Percentiles rank a stretch among this genome's conserved stretches.
Conservation (phyloP, 2,329 filamentous ascomycete genomes). For the Trichoderma atroviride region DNA sequence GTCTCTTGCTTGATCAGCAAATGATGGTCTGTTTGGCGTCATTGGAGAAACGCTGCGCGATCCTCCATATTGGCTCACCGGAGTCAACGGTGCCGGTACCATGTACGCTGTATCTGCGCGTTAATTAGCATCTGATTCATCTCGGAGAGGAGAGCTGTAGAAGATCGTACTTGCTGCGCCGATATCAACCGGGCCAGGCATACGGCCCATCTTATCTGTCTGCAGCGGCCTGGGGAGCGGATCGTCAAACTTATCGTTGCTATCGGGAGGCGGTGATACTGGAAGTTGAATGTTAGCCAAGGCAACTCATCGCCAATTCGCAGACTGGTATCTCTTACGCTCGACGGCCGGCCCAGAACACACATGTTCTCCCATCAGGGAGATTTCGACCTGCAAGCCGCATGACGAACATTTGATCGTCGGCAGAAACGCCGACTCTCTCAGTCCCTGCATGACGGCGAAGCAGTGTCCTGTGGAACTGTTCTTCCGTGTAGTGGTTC, state of each 20-base stretch:
- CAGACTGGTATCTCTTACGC: slow-evolving; percentile 41
- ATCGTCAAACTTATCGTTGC: slow-evolving; percentile 35
- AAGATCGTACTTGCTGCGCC: slow-evolving; percentile 53
- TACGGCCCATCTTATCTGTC: slow-evolving; percentile 44
- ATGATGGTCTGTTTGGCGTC: slow-evolving; percentile 53
- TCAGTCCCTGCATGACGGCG: slow-evolving; percentile 52
- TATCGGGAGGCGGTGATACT: slow-evolving; percentile 46
- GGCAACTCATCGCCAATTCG: background rate
- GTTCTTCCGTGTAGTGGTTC: slow-evolving; percentile 9
- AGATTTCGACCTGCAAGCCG: slow-evolving; percentile 76
- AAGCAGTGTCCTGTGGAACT: slow-evolving; percentile 12
- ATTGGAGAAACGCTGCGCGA: slow-evolving; percentile 66
- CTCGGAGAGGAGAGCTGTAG: background rate
- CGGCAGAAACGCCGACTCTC: slow-evolving; percentile 73
- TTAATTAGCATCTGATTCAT: slow-evolving; percentile 27
- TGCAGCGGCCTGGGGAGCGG: slow-evolving; percentile 34
- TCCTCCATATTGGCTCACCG: slow-evolving; percentile 61
- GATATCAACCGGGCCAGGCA: slow-evolving; percentile 55
- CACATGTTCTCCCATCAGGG: slow-evolving; percentile 81
- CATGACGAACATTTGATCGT: slow-evolving; percentile 88
- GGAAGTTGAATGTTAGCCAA: slow-evolving; percentile 19
- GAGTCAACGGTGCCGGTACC: slow-evolving; percentile 62
- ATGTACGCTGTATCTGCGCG: slow-evolving; percentile 56
- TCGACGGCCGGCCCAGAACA: slow-evolving; percentile 60
- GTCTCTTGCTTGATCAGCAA: slow-evolving; percentile 48